Conservation (phyloP, 805 yeast genomes). For the Lipomyces sp. region DNA sequence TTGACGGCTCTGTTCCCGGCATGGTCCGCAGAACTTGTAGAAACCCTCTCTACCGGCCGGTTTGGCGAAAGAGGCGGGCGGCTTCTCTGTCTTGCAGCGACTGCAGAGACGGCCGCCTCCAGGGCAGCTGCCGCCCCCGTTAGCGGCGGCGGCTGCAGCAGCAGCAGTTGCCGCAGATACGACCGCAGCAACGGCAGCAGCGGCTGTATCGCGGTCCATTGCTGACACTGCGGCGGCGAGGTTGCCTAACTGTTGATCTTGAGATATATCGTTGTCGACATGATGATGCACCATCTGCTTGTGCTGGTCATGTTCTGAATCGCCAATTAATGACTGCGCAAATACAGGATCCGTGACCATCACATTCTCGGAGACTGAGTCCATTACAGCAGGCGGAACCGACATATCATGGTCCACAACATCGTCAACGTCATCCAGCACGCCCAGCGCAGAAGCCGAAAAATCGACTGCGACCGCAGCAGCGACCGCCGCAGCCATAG, state of each 20-base stretch:
- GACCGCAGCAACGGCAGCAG: constrained; percentile 6
- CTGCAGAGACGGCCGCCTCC: constrained; percentile 7
- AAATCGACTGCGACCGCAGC: too few species aligned
- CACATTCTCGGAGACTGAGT: too few species aligned
- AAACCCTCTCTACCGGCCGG: constrained; percentile 23
- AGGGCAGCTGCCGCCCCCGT: neutral
- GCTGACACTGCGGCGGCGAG: constrained; percentile 3
- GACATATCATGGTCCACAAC: too few species aligned
- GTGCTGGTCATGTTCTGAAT: neutral
- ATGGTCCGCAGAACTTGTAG: constrained; percentile 23
- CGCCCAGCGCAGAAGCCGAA: too few species aligned
- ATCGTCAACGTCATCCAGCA: too few species aligned
- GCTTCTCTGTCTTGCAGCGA: constrained; percentile 19
- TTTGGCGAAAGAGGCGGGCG: constrained; percentile 9
- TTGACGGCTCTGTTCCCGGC: constrained; percentile 25
- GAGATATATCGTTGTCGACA: too few species aligned
- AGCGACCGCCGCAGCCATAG: too few species aligned
- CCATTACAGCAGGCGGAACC: too few species aligned
- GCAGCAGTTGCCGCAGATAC: constrained; percentile 1
- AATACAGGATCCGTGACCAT: neutral
- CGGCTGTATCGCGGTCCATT: neutral
- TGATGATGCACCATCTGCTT: too few species aligned
- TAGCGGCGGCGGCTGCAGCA: neutral
- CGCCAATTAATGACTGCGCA: neutral
- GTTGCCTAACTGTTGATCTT: neutral